These are phyloP conservation scores for Fusarium chaquense DNA, from an alignment of 2,329 filamentous ascomycete species.

Conservation along the genomic window DNA sequence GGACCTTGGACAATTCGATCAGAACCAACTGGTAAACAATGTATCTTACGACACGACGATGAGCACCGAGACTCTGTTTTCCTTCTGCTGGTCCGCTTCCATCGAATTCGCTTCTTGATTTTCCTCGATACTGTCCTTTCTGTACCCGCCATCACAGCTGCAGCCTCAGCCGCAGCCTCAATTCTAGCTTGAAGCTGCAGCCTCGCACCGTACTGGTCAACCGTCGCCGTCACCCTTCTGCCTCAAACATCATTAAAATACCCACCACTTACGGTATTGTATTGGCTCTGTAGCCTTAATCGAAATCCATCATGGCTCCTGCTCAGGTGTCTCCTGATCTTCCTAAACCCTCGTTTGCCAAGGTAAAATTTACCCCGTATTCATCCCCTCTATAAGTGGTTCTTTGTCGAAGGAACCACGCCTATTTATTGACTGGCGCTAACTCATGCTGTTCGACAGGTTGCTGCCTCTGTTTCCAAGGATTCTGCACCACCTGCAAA, in stretches of 20 bases:
- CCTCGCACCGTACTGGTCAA: conserved; percentile 38
- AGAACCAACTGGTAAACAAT: conserved; percentile 49
- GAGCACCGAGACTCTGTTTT: conserved; percentile 64
- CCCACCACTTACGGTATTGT: conserved; percentile 36
- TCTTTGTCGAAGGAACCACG: conserved; percentile 9
- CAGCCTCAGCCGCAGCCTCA: conserved; percentile 38
- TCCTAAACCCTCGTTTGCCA: conserved; percentile 79
- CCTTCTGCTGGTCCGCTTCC: conserved; percentile 63
- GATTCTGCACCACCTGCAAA: conserved; percentile 48
- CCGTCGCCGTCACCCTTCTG: conserved; percentile 30
- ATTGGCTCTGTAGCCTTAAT: conserved; percentile 42
- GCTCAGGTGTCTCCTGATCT: conserved; percentile 61
- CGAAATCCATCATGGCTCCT: conserved; percentile 58
- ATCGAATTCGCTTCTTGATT: conserved; percentile 68
- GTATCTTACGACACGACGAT: conserved; percentile 63
- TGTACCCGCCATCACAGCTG: conserved; percentile 47
- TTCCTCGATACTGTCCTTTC: conserved; percentile 49
- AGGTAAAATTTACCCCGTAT: conserved; percentile 61
- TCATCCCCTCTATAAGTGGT: conserved; percentile 22
- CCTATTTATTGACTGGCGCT: conserved; percentile 30
- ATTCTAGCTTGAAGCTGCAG: conserved; percentile 28
- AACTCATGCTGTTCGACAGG: conserved; percentile 52
- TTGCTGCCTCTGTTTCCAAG: conserved; percentile 60
- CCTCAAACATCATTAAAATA: conserved; percentile 33
- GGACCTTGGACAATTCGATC: conserved; percentile 33